Evolutionary conservation across 148 eudicot genomes (phyloP), one percentile per base, ranked within the genome.

Genomic region (Pouteria glomerata): DNA sequence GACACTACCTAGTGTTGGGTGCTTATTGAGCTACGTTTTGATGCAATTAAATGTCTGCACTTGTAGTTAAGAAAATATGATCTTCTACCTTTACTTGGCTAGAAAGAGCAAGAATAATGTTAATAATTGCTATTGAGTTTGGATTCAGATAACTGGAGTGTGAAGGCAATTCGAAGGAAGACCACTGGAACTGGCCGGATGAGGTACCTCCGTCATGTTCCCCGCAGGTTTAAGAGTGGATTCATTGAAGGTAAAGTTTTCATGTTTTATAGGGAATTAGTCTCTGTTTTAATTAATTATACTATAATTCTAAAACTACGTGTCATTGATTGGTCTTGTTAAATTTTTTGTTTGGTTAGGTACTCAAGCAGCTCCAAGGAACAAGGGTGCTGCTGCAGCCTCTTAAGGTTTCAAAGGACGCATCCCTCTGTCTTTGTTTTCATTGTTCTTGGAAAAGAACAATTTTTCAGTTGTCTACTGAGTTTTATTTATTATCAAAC

Each of bases 121-220:
- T n/a, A n/a, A n/a, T n/a, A 5, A 59, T 31, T 59, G 60, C 8
- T 44, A 26, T 34, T 42, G 45, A 19, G 24, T 56, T 56, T 45
- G 45, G 11, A 26, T 60, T 35, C 78, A 85, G 89, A 83, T 59
- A 85, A 85, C 83, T 86, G 89, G 86, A 83, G 89, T 80, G 79
- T 64, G 63, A 83, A 85, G 80, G 86, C 84, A 34, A 85, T 85
- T 72, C 72, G 86, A 79, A 81, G 89, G 64, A 86, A 86, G 82
- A 83, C 87, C 24, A 86, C 87, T 7, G 89, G 87, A 68, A 86
- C 89, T 57, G 89, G 89, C 11, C 82, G 87, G 0, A 86, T 86
- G 87, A 83, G 85, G 80, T 86, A 86, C 48, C 85, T 86, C 33
- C 86, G 87, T 27, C 57, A 83, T 75, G 87, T 86, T 48, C 85